Base-by-base conservation (phyloP, 1,284 basidiomycete species). In the Cryptococcus deneoformans region DNA sequence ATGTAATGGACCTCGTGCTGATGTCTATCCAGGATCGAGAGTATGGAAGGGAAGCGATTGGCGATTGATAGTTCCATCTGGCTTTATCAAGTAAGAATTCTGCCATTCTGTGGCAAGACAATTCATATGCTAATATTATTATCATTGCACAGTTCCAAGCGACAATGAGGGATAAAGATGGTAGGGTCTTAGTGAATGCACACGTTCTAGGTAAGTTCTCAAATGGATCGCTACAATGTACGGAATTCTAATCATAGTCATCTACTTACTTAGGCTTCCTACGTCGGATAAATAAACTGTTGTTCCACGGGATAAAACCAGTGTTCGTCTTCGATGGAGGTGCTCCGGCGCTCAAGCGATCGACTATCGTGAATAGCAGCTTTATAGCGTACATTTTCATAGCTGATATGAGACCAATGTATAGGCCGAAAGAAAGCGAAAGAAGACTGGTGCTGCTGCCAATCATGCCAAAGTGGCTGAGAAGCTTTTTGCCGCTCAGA, bases 51-150 rank as follows among this genome's bases (percentile, higher is more conserved):
- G 34, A 93, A 92, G 74, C 80, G 86, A 4, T 85, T 97, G 79
- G 93, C 93, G 0, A 98, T 99, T 63, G 96, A 99, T 79, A 97
- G 93, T 3, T 97, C 92, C 63, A 97, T 99, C 66, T 99, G 96
- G 96, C 87, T 99, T 60, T 99, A 99, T 55, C 78, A 79, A 60
- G 77, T 77, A 34, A 42, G 70, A 49, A 9, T 14, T 11, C 34
- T 0, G 11, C 29, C 29, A 3, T n/a, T 37, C 47, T 44, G 12
- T 20, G 2, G 6, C 29, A 14, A 6, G 37, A 29, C 10, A 5
- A 5, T 24, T n/a, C 7, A n/a, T 36, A 7, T n/a, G 12, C 8
- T 20, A 46, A 14, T 14, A 36, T 55, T 44, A 62, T 37, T 39
- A 24, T 10, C 24, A 14, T 4, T 47, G 5, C 16, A 70, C 88